phyloP scores from a whole-genome alignment of 805 yeast species.

The Dipodascus geniculatus region DNA sequence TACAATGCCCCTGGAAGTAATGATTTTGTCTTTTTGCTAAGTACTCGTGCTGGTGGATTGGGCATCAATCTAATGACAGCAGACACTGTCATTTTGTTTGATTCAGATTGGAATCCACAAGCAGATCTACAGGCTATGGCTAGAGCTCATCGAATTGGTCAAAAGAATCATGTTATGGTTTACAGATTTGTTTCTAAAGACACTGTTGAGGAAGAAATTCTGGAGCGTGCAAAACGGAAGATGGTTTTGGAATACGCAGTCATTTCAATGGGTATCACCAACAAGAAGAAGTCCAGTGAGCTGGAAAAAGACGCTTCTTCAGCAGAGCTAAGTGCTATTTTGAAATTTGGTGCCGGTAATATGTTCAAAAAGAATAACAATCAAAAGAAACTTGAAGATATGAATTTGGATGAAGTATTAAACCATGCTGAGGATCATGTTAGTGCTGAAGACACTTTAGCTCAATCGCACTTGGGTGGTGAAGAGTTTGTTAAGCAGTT shows the following conservation, averaged over 20 bases:
- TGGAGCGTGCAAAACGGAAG: constrained; percentile 94
- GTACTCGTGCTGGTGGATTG: constrained; percentile 97
- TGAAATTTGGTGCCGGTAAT: constrained; percentile 96
- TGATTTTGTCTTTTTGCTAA: constrained; percentile 79
- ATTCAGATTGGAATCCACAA: constrained; percentile 98
- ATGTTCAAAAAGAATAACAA: constrained; percentile 95
- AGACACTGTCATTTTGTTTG: constrained; percentile 95
- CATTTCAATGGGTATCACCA: constrained; percentile 90
- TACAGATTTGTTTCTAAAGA: constrained; percentile 96
- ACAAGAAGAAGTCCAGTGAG: constrained; percentile 39
- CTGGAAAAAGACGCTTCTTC: constrained; percentile 66
- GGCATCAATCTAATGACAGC: constrained; percentile 99
- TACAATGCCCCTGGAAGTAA: constrained; percentile 88
- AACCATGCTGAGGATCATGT: constrained; percentile 96
- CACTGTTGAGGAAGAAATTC: constrained; percentile 93
- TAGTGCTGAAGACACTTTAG: constrained; percentile 81
- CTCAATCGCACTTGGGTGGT: constrained; percentile 96
- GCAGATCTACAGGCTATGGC: constrained; percentile 99
- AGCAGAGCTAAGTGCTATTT: constrained; percentile 78
- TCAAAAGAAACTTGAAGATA: constrained; percentile 88
- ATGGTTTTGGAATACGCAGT: constrained; percentile 98
- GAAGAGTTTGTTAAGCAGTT: constrained; percentile 95
- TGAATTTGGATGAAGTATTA: constrained; percentile 90
- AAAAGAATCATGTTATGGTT: constrained; percentile 94
- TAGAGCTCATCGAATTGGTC: constrained; percentile 99